Evolutionary conservation across 208 protist genomes (phyloP).

Genomic region (Acanthamoeba healyi): DNA sequence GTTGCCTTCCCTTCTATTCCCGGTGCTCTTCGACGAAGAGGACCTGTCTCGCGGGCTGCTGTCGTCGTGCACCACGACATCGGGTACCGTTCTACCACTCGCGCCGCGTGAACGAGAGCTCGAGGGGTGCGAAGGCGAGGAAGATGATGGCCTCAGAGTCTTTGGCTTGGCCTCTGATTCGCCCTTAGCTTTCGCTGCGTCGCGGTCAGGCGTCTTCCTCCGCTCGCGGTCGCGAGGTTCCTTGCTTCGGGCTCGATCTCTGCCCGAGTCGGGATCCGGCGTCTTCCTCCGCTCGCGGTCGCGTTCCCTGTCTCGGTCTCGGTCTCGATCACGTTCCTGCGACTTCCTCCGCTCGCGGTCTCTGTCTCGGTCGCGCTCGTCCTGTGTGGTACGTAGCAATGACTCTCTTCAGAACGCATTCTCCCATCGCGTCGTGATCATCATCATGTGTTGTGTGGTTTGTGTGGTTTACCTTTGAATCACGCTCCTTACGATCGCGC

Average conservation of each 20-base stretch:
- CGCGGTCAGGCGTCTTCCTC: not conserved
- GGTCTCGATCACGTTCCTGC: not conserved
- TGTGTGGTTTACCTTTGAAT: not conserved
- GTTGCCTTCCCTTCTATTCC: not conserved
- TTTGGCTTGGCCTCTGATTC: not conserved
- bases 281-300: not conserved
- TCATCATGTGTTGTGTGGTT: not conserved
- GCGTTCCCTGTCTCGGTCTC: not conserved
- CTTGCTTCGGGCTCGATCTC: no score
- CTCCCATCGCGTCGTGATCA: no score
- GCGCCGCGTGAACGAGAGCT: not conserved
- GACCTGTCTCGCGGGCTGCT: no score
- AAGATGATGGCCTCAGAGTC: not conserved
- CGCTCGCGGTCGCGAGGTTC: no score
- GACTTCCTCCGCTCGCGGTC: not conserved
- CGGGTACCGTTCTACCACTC: not conserved
- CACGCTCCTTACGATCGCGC: not conserved
- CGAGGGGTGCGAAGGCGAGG: not conserved
- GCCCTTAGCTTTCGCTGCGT: not conserved
- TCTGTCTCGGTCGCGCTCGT: not conserved
- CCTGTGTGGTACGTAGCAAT: not conserved
- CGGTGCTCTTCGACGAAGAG: not conserved
- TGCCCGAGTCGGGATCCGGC: not conserved
- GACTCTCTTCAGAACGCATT: no score
- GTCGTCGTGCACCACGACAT: not conserved